A percentile compares a stretch with the other conserved stretches of the same genome.
These are phyloP conservation scores for Suillus occidentalis DNA, from an alignment of 768 basidiomycete species.

Conservation along the genomic window DNA sequence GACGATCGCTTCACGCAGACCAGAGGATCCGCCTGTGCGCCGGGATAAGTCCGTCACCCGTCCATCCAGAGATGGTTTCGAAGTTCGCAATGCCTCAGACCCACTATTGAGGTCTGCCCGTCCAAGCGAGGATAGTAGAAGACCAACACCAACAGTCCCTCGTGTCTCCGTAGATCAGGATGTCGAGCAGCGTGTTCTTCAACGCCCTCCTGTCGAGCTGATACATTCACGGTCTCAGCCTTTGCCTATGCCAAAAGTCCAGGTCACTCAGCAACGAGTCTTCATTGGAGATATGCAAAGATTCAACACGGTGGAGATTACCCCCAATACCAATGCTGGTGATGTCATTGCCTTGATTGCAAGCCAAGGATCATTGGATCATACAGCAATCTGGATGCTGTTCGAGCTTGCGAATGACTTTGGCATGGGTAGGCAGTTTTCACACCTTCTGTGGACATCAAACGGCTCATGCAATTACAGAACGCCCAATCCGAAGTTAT, in stretches of 20 bases:
- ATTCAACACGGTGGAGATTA: slow-evolving; percentile 73
- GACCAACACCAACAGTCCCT: slow-evolving; percentile 18
- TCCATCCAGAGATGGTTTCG: slow-evolving; percentile 11
- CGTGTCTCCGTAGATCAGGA: slow-evolving; percentile 25
- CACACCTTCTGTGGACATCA: slow-evolving; percentile 2
- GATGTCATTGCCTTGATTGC: slow-evolving; percentile 71
- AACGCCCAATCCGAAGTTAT: slow-evolving; percentile 87
- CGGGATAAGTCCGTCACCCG: slow-evolving; percentile 1
- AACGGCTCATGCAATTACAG: slow-evolving; percentile 40
- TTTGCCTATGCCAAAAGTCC: slow-evolving; percentile 24
- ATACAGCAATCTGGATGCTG: slow-evolving; percentile 80
- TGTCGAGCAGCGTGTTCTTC: slow-evolving; percentile 22
- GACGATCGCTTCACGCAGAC: slow-evolving; percentile 31
- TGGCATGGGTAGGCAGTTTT: slow-evolving; percentile 75
- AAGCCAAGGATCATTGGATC: slow-evolving; percentile 62
- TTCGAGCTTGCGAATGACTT: slow-evolving; percentile 90
- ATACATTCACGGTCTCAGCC: slow-evolving; percentile 16
- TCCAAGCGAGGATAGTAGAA: slow-evolving; percentile 28
- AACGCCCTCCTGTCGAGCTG: slow-evolving; percentile 29
- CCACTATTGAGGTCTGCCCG: slow-evolving; percentile 20
- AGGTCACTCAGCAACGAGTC: slow-evolving; percentile 62
- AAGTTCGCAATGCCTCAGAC: slow-evolving; percentile 17
- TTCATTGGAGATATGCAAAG: slow-evolving; percentile 79
- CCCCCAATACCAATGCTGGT: slow-evolving; percentile 62
- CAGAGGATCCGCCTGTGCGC: slow-evolving; percentile 7